Evolutionary conservation across 2,329 filamentous ascomycete species (phyloP).

Genomic region (Monosporascus sp.): DNA sequence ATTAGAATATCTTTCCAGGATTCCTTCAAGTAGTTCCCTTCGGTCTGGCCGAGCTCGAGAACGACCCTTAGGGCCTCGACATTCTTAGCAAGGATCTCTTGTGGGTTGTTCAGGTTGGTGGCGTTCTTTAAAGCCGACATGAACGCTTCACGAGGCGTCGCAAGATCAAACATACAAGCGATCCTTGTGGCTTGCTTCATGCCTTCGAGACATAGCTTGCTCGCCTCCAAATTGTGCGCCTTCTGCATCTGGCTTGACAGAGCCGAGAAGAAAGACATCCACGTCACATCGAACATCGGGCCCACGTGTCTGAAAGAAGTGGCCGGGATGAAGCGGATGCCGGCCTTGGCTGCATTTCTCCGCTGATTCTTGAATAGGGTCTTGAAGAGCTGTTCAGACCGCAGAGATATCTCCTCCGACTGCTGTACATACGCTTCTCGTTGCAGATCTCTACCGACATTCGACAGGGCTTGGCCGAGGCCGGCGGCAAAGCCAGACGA

Average conservation of each 20-base stretch:
- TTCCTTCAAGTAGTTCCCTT: constrained; percentile 81
- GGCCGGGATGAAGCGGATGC: constrained; percentile 79
- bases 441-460: constrained; percentile 85
- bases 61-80: constrained; percentile 89
- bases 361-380: constrained; percentile 86
- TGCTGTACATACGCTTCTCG: constrained; percentile 91
- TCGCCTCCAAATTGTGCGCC: constrained; percentile 85
- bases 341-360: constrained; percentile 64
- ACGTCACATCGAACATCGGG: constrained; percentile 97
- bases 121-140: constrained; percentile 88
- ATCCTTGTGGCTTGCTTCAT: constrained; percentile 92
- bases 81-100: constrained; percentile 93
- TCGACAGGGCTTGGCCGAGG: constrained; percentile 84
- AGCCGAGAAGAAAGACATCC: constrained; percentile 98
- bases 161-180: constrained; percentile 86
- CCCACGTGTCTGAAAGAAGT: constrained; percentile 93
- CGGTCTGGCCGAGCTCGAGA: constrained; percentile 85
- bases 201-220: constrained; percentile 88
- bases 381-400: constrained; percentile 82
- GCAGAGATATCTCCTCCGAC: constrained; percentile 80
- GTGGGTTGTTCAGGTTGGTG: constrained; percentile 91
- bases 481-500: constrained; percentile 70
- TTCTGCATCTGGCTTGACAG: constrained; percentile 92
- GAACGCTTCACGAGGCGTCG: constrained; percentile 91
- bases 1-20: constrained; percentile 96